Conservation (phyloP, 495 filamentous ascomycete genomes). For the Acidiella bohemica region DNA sequence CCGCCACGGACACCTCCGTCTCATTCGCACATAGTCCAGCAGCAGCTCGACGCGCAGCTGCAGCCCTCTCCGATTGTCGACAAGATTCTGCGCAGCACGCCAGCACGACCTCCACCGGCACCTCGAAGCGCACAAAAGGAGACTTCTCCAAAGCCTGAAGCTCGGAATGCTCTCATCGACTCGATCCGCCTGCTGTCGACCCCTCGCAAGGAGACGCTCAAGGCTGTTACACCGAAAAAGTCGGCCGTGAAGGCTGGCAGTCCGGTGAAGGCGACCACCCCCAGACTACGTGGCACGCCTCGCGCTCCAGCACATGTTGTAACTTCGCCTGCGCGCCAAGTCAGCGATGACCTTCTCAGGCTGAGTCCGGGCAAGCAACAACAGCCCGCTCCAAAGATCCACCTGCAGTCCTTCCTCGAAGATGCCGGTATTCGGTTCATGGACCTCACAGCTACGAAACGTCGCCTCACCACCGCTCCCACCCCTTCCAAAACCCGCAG, state of each 20-base stretch:
- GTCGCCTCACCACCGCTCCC: conserved; percentile 64
- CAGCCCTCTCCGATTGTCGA: conserved; percentile 6
- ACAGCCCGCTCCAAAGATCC: conserved; percentile 20
- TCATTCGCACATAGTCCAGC: not conserved
- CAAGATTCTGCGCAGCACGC: conserved; percentile 8
- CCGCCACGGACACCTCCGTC: not conserved
- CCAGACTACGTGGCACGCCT: conserved; percentile 18
- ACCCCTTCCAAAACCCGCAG: conserved; percentile 29
- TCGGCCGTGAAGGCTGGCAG: conserved; percentile 15
- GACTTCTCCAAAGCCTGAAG: conserved; percentile 6
- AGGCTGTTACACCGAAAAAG: conserved; percentile 25
- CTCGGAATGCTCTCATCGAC: conserved; percentile 19
- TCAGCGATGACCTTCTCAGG: conserved; percentile 9
- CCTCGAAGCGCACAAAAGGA: conserved; percentile 10
- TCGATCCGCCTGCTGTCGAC: conserved; percentile 30
- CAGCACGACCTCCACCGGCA: not conserved
- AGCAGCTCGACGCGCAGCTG: conserved; percentile 12
- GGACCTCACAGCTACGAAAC: conserved; percentile 84
- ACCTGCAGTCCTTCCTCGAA: conserved; percentile 83
- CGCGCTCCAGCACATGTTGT: not conserved
- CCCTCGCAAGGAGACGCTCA: conserved; percentile 26
- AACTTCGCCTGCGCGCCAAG: conserved; percentile 10
- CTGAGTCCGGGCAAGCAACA: too few relatives aligned
- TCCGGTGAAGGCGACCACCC: conserved; percentile 20
- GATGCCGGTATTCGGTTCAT: conserved; percentile 95